Evolutionary conservation across 2,329 filamentous ascomycete species (phyloP), one percentile per base, ranked within the genome.

Genomic region (Claviceps sp.): DNA sequence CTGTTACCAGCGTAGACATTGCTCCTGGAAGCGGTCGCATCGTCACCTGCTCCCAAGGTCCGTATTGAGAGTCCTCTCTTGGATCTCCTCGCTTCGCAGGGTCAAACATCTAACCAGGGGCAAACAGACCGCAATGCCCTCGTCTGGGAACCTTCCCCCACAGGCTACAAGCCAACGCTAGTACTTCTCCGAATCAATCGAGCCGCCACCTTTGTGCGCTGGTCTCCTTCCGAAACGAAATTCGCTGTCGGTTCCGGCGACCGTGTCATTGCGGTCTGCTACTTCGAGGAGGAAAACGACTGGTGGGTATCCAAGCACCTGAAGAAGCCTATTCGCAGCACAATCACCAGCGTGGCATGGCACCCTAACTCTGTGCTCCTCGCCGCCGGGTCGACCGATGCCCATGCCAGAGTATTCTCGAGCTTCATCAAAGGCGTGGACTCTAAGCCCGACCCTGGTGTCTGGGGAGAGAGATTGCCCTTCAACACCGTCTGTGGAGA

Each of bases 271-370:
- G 89, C 93, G 42, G 80, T 97, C 60, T 98, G 93, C 77, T 97
- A 97, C 74, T 98, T 98, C 62, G 93, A 98, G 66, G 88, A 95
- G 67, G 93, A 98, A 70, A 96, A 98, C 70, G 90, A 98, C 74
- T 98, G 93, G 93, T 98, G 93, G 93, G 91, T 98, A 43, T 96
- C 90, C 40, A 98, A 98, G 77, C 93, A 98, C 71, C 73, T 98
- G 65, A 97, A 97, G 81, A 98, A 97, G 79, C 93, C 93, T 20
- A 95, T 98, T 62, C 86, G 91, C 59, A 95, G 89, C 67, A 98
- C 93, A 53, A 91, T 98, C 62, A 97, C 93, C 52, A 89, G 86
- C 16, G 82, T 98, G 45, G 84, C 85, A 53, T 98, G 93, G 93
- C 93, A 98, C 70, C 93, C 93, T 38, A 98, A 98, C 76, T 94